Evolutionary conservation across 257 asterid species (phyloP).

Genomic region (Petunia secreta): DNA sequence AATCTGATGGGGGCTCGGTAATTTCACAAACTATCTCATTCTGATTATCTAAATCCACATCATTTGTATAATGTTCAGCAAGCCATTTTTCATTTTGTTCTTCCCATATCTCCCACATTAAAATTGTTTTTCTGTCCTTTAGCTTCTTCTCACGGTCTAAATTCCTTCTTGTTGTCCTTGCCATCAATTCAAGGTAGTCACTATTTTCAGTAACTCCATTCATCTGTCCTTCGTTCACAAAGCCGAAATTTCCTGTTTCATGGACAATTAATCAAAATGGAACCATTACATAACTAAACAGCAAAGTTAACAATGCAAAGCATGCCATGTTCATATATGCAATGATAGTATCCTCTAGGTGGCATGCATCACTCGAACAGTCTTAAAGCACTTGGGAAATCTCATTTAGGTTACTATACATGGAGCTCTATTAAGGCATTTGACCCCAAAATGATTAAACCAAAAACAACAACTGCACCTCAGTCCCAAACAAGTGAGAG

Average conservation of each 20-base stretch:
- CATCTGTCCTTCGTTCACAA: background rate
- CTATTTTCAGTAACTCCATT: background rate
- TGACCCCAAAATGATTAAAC: background rate
- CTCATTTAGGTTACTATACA: background rate
- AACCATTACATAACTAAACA: background rate
- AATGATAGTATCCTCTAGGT: background rate
- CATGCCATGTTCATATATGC: background rate
- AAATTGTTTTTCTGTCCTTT: constrained; percentile 38
- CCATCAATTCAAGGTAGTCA: background rate
- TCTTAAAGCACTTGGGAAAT: background rate
- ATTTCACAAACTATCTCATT: constrained; percentile 55
- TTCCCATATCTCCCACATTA: constrained; percentile 74
- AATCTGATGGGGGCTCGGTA: constrained; percentile 65
- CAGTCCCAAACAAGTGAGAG: background rate
- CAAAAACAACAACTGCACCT: background rate
- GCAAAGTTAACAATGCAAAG: background rate
- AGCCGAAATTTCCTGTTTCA: background rate
- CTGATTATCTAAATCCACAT: constrained; percentile 53
- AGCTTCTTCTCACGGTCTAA: constrained; percentile 48
- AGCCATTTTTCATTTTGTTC: constrained; percentile 63
- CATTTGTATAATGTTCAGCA: constrained; percentile 48
- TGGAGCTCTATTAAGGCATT: background rate
- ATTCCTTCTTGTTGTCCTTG: constrained; percentile 22
- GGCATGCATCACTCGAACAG: background rate
- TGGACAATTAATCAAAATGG: constrained; percentile 5